Base-by-base conservation (phyloP, 1,284 basidiomycete genomes). In the Volvariella volvacea region DNA sequence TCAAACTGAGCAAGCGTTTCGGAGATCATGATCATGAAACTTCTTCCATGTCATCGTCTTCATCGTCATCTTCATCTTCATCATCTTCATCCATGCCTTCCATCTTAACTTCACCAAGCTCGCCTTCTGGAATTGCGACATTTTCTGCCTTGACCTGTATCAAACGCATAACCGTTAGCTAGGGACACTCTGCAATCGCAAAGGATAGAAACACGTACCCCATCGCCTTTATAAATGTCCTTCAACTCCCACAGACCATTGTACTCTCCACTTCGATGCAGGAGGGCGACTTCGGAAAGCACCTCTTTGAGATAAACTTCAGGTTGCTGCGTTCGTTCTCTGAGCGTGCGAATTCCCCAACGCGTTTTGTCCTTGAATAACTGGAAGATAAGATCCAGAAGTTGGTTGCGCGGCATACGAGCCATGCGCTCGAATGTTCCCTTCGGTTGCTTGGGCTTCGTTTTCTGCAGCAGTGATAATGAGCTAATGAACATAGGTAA, bases 261-360 rank as follows among this genome's bases (percentile, higher is more conserved):
- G 58, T 71, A 63, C 64, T 88, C 83, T 43, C 93, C 93, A 42
- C 82, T 82, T 45, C 83, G 82, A 60, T 93, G 83, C 39, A 92
- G 70, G 48, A 76, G 79, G 1, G 89, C 93, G 39, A 97, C 84
- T 50, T 91, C 86, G 36, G 68, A 70, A 41, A 98, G 66, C 0
- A 91, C 83, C 55, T 97, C 92, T 54, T 92, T 89, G 46, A 98
- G 76, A 63, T 92, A 97, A 12, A 74, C 80, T 61, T 95, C 90
- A 1, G 94, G 94, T 64, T 98, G 94, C 59, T 93, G 84, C 0
- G 88, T 89, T 44, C 80, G 81, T 50, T 87, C 80, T 39, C 90
- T 78, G 42, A 97, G 66, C 14, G 80, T 72, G 51, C 86, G 85
- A 60, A 96, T 82, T 48, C 80, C 73, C 92, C 92, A 97, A 51